These are phyloP conservation scores for Beauveria medogensis DNA, from an alignment of 2,329 filamentous ascomycete species.

Conservation along the genomic window DNA sequence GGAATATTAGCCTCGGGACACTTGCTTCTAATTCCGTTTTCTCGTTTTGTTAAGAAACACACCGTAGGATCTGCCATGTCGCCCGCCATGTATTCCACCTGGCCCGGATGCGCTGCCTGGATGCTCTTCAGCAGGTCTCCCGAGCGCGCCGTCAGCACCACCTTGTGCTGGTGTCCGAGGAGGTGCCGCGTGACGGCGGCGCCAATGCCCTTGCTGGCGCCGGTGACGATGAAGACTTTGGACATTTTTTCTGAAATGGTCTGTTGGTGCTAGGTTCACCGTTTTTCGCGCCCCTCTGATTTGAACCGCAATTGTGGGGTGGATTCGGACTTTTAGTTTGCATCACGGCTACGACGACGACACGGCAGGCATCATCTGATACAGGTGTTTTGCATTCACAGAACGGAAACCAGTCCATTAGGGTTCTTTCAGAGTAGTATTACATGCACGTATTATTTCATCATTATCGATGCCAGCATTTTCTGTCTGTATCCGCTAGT, in stretches of 20 bases:
- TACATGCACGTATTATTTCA: too few relatives aligned
- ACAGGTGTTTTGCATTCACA: too few relatives aligned
- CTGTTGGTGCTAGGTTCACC: too few relatives aligned
- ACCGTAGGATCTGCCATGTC: conserved; percentile 49
- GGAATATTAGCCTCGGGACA: too few relatives aligned
- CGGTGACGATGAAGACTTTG: conserved; percentile 64
- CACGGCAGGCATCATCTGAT: too few relatives aligned
- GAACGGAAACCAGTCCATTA: too few relatives aligned
- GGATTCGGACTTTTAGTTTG: not conserved
- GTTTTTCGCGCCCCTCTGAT: not conserved
- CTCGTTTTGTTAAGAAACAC: not conserved
- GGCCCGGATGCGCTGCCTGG: conserved; percentile 41
- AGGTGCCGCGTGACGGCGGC: conserved; percentile 46
- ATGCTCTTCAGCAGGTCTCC: conserved; percentile 40
- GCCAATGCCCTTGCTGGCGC: conserved; percentile 56
- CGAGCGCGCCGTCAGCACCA: conserved; percentile 51
- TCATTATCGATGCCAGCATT: too few relatives aligned
- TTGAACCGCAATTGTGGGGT: not conserved
- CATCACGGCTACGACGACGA: not conserved
- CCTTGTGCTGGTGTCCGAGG: conserved; percentile 45
- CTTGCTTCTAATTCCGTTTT: too few relatives aligned
- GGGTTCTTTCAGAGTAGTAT: too few relatives aligned
- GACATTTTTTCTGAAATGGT: conserved; percentile 27
- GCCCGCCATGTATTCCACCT: conserved; percentile 48
- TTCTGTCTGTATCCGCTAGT: too few relatives aligned